These are phyloP conservation scores for Pseudozyma sp. DNA, from an alignment of 1,284 basidiomycete genomes.

Conservation along the genomic window DNA sequence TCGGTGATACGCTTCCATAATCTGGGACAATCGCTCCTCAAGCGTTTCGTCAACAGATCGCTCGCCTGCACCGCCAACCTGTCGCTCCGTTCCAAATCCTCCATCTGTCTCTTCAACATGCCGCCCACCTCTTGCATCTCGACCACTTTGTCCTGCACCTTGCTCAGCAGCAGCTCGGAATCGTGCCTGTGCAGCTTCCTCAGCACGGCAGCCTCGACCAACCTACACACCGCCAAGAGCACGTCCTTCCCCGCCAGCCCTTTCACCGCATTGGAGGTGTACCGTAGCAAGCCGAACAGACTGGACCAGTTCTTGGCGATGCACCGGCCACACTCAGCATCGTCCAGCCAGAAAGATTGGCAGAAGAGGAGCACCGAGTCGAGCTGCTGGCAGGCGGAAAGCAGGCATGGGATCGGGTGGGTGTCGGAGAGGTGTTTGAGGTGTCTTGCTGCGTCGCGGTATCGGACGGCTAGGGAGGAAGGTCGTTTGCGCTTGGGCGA, in stretches of 20 bases:
- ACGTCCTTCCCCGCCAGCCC: constrained; percentile 31
- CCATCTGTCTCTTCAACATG: constrained; percentile 4
- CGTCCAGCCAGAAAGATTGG: constrained; percentile 72
- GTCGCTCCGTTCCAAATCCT: constrained; percentile 10
- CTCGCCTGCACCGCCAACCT: too few relatives aligned
- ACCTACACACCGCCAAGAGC: constrained; percentile 45
- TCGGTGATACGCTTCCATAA: too few relatives aligned
- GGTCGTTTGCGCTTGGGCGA: constrained; percentile 10
- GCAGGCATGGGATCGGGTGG: constrained; percentile 36
- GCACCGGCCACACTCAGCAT: constrained; percentile 34
- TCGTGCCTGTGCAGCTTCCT: constrained; percentile 46
- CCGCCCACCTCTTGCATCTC: background rate
- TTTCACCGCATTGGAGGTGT: constrained; percentile 37
- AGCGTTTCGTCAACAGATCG: too few relatives aligned
- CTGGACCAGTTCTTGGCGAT: constrained; percentile 47
- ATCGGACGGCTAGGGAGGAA: constrained; percentile 16
- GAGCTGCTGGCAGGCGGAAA: constrained; percentile 70
- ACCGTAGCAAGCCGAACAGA: constrained; percentile 47
- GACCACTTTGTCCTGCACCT: background rate
- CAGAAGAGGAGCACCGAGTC: constrained; percentile 72
- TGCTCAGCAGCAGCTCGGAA: constrained; percentile 6
- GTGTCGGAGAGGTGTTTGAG: constrained; percentile 68
- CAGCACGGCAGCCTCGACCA: constrained; percentile 50
- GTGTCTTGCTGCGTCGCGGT: constrained; percentile 53
- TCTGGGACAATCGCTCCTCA: too few relatives aligned